These are phyloP conservation scores for Pseudozyma hubeiensis DNA, from an alignment of 1,284 basidiomycete genomes.

Conservation along the genomic window DNA sequence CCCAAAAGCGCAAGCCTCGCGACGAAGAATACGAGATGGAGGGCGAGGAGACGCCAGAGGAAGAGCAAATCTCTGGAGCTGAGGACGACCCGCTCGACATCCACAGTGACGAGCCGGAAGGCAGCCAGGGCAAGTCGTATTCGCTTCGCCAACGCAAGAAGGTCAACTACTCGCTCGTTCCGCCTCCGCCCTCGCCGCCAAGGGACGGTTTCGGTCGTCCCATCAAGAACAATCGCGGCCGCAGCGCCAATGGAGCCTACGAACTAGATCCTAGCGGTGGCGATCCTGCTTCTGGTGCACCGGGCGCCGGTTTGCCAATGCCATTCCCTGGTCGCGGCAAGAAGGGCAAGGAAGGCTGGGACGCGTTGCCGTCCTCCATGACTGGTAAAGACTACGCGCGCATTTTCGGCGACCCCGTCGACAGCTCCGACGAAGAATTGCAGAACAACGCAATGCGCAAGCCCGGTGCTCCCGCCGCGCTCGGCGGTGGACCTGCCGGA, in stretches of 20 bases:
- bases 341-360: slow-evolving; percentile 60
- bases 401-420: slow-evolving; percentile 62
- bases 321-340: slow-evolving; percentile 48
- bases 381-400: slow-evolving; percentile 63
- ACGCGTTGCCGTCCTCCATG: slow-evolving; percentile 60
- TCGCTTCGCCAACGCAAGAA: slow-evolving; percentile 65
- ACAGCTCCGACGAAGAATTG: slow-evolving; percentile 65
- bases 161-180: slow-evolving; percentile 64
- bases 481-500: slow-evolving; percentile 34
- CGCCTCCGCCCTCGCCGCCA: slow-evolving; percentile 56
- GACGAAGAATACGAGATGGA: slow-evolving; percentile 48
- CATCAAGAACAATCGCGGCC: slow-evolving; percentile 39
- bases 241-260: slow-evolving; percentile 31
- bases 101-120: slow-evolving; percentile 54
- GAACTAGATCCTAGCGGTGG: slow-evolving; percentile 29
- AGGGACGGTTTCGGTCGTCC: slow-evolving; percentile 62
- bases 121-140: slow-evolving; percentile 57
- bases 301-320: slow-evolving; percentile 37
- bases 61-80: slow-evolving; percentile 34
- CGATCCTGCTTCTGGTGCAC: slow-evolving; percentile 18
- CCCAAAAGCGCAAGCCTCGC: slow-evolving; percentile 16
- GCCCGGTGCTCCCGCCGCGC: slow-evolving; percentile 35
- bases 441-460: slow-evolving; percentile 48
- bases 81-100: slow-evolving; percentile 53
- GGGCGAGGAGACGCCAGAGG: slow-evolving; percentile 44